Percentiles rank a stretch among this genome's conserved stretches.
Conservation (phyloP, 768 basidiomycete genomes). For the Lactarius pseudohatsudake region DNA sequence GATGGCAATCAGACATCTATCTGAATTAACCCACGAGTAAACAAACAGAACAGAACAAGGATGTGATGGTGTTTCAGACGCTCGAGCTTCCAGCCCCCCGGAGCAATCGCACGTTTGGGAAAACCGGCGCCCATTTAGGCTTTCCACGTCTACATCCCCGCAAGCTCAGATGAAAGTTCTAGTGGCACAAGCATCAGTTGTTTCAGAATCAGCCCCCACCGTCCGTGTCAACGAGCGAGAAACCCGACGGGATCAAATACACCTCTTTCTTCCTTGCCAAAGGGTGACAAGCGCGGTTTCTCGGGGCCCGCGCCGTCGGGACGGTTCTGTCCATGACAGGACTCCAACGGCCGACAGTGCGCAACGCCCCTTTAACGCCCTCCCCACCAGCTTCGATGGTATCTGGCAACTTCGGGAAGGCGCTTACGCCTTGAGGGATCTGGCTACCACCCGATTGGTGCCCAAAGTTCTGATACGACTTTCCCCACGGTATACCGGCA, state of each 20-base stretch:
- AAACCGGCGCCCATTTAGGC: slow-evolving; percentile 28
- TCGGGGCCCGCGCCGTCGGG: slow-evolving; percentile 18
- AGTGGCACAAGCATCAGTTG: slow-evolving; percentile 28
- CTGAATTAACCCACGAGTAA: slow-evolving; percentile 5
- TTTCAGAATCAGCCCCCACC: slow-evolving; percentile 27
- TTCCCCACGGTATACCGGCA: slow-evolving; percentile 21
- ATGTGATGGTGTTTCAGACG: slow-evolving; percentile 21
- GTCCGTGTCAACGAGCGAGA: slow-evolving; percentile 19
- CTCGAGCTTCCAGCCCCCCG: slow-evolving; percentile 20
- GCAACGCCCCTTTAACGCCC: slow-evolving; percentile 24
- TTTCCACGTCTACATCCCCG: slow-evolving; percentile 26
- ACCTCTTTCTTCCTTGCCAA: neutral
- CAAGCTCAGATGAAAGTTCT: slow-evolving; percentile 27
- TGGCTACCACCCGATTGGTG: slow-evolving; percentile 29
- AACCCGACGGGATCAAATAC: slow-evolving; percentile 22
- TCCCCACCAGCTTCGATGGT: slow-evolving; percentile 11
- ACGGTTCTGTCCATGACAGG: neutral
- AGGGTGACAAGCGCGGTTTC: slow-evolving; percentile 15
- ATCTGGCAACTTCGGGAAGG: slow-evolving; percentile 23
- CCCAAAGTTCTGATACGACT: slow-evolving; percentile 23
- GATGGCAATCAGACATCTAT: slow-evolving; percentile 18
- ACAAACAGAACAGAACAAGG: neutral
- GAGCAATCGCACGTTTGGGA: slow-evolving; percentile 25
- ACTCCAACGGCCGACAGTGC: slow-evolving; percentile 14
- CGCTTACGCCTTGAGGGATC: slow-evolving; percentile 27